Percentiles rank a stretch among this genome's conserved stretches.
phyloP scores from a whole-genome alignment of 805 yeast species.

The Yarrowia yakushimensis region DNA sequence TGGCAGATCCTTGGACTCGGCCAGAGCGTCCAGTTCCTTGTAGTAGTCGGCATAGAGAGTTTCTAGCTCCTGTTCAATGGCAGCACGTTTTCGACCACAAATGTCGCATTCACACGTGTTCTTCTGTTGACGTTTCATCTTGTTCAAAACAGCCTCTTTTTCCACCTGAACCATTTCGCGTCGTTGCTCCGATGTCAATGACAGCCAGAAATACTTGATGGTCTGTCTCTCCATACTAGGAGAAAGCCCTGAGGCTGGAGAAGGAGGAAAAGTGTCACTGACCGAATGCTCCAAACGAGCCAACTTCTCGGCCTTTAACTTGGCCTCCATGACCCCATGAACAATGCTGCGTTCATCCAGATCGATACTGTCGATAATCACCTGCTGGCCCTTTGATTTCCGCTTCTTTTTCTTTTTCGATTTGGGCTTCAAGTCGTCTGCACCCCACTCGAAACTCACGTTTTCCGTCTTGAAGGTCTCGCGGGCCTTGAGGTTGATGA shows the following conservation, averaged over 20 bases:
- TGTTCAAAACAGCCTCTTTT: slow-evolving; percentile 62
- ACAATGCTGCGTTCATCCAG: slow-evolving; percentile 17
- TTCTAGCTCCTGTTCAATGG: slow-evolving; percentile 74
- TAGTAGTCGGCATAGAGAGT: slow-evolving; percentile 67
- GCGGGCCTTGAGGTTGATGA: slow-evolving; percentile 20
- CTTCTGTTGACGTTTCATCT: slow-evolving; percentile 58
- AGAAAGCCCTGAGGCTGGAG: slow-evolving; percentile 40
- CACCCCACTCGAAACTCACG: slow-evolving; percentile 8
- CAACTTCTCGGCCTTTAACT: slow-evolving; percentile 5
- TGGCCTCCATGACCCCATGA: slow-evolving; percentile 15
- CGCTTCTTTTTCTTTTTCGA: slow-evolving; percentile 37
- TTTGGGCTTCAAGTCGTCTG: slow-evolving; percentile 14
- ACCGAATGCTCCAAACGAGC: background rate
- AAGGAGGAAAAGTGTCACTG: background rate
- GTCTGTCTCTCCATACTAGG: slow-evolving; percentile 51
- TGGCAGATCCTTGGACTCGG: background rate
- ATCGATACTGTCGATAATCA: slow-evolving; percentile 1
- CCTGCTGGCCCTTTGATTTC: slow-evolving; percentile 34
- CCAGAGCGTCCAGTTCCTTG: slow-evolving; percentile 43
- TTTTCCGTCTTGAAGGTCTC: slow-evolving; percentile 24
- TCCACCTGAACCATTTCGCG: slow-evolving; percentile 61
- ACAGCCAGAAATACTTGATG: slow-evolving; percentile 61
- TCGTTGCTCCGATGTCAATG: slow-evolving; percentile 58
- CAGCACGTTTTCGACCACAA: slow-evolving; percentile 70
- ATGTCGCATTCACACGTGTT: slow-evolving; percentile 64